Base-by-base conservation (phyloP, 2,329 filamentous ascomycete genomes). In the Phyllosticta ampelicida region DNA sequence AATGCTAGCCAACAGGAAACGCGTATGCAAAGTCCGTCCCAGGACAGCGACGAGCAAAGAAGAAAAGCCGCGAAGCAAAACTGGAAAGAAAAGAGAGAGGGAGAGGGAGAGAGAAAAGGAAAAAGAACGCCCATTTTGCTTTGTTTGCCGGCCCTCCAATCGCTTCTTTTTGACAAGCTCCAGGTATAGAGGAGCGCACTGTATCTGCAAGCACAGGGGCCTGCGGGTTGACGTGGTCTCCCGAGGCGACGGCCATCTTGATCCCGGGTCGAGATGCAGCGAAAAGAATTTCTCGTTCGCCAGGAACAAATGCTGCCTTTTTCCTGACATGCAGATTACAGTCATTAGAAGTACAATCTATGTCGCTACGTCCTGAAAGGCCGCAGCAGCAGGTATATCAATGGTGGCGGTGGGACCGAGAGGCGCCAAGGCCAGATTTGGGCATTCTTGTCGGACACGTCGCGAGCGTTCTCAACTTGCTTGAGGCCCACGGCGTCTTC, bases 261-360 rank as follows among this genome's bases (percentile, higher is more conserved):
- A 23, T 30, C 20, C 53, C 36, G 55, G 51, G 51, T 36, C 36
- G 50, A 28, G 18, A 50, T 51, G 21, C 36, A 48, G 51, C 51
- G 49, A 51, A 52, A 30, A 28, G n/a, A 36, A 28, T 20, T 44
- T 54, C 19, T 58, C 56, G 56, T 58, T 58, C 56, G 53, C 56
- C 56, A 58, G 56, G 56, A 58, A 58, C 56, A 48, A 54, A 58
- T 44, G 44, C 36, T 44, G 36, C 56, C 51, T 20, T 54, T 52
- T 48, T 59, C 57, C 57, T 52, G 53, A 44, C 57, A 59, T 55
- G 57, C 57, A 55, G 53, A 59, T 59, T 55, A 59, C 57, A 59
- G 53, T 53, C 53, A 59, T 59, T 59, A 59, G 55, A 59, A 59
- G 57, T 59, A 59, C 57, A 59, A 50, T 59, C 57, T 59, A 59